Evolutionary conservation across 192 early-diverging fungal genomes (phyloP).

Genomic region (Oehlia diaphana): DNA sequence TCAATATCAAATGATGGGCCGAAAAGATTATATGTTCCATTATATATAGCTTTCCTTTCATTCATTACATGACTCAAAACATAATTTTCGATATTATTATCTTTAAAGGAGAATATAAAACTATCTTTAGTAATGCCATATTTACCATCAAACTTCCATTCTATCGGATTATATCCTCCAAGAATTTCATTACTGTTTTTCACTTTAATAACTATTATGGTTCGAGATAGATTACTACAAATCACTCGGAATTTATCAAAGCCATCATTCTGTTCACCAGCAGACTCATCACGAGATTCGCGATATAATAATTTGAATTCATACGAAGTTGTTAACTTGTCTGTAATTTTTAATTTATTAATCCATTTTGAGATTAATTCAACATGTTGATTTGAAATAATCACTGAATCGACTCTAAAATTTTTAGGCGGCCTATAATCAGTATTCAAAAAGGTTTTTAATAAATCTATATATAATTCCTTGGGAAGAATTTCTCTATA

Average conservation of each 20-base stretch:
- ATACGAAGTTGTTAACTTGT: not conserved
- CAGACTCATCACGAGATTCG: no score
- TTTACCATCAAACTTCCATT: not conserved
- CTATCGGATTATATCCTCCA: conserved; percentile 20
- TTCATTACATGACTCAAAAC: not conserved
- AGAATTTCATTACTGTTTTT: not conserved
- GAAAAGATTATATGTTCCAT: no score
- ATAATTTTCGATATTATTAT: not conserved
- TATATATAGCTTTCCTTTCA: not conserved
- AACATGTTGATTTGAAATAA: not conserved
- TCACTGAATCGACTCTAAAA: not conserved
- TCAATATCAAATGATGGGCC: no score
- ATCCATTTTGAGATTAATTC: conserved; percentile 3
- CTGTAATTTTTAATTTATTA: not conserved
- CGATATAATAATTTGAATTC: conserved; percentile 14
- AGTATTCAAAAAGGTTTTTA: no score
- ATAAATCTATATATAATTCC: no score
- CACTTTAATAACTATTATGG: not conserved
- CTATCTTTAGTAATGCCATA: not conserved
- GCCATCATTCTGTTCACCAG: not conserved
- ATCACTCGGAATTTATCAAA: not conserved
- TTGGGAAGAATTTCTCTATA: no score
- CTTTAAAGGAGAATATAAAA: not conserved
- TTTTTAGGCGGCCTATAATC: no score
- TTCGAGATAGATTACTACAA: not conserved